A percentile compares a stretch with the other conserved stretches of the same genome.
Conservation (phyloP, 257 asterid genomes). For the Linaria vulgaris region DNA sequence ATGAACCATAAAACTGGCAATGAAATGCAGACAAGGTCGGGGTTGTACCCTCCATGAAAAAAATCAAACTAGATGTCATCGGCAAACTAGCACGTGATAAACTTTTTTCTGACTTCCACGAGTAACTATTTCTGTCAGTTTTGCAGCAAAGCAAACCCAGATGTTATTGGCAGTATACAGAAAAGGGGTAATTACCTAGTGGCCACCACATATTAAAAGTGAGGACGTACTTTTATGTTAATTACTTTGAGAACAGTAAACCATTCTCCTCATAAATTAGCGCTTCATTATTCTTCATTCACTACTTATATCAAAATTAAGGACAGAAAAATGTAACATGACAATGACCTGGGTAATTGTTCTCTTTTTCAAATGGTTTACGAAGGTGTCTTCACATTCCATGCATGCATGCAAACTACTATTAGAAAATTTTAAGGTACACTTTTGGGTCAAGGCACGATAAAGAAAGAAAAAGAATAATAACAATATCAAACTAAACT, state of each 20-base stretch:
- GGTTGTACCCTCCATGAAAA: slow-evolving; percentile 2
- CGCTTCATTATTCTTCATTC: not conserved
- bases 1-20: slow-evolving; percentile 20
- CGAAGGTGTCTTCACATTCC: not conserved
- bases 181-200: not conserved
- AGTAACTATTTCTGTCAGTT: not conserved
- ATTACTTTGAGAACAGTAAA: not conserved
- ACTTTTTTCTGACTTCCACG: not conserved
- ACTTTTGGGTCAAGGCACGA: slow-evolving; percentile 2
- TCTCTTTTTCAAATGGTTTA: slow-evolving; percentile 9
- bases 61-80: not conserved
- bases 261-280: not conserved
- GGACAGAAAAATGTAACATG: slow-evolving; percentile 11
- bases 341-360: slow-evolving; percentile 3
- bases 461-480: slow-evolving; percentile 1
- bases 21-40: slow-evolving; percentile 5
- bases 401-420: not conserved
- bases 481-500: not conserved
- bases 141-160: slow-evolving; percentile 3
- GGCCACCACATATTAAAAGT: not conserved
- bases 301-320: not conserved
- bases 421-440: not conserved
- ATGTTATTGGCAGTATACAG: not conserved
- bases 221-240: not conserved
- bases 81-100: not conserved